These are phyloP conservation scores for Geosmithia flava DNA, from an alignment of 2,329 filamentous ascomycete genomes.

Conservation along the genomic window DNA sequence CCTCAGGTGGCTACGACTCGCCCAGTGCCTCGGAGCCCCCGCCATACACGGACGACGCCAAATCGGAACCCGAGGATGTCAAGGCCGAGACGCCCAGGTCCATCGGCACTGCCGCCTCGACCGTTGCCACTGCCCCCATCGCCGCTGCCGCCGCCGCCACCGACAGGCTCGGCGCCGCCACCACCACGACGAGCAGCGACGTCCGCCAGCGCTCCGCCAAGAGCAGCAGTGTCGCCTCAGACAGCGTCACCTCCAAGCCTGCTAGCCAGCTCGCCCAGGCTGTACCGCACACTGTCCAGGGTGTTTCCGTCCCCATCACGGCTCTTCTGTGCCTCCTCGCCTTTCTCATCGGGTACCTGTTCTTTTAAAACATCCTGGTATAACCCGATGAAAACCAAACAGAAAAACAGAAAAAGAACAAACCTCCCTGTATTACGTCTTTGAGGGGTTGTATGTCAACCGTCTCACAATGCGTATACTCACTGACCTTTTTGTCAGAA, in stretches of 20 bases:
- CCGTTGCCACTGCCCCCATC: conserved; percentile 7
- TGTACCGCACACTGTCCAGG: conserved; percentile 47
- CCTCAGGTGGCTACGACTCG: conserved; percentile 19
- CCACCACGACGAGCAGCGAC: conserved; percentile 55
- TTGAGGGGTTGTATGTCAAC: too few species aligned
- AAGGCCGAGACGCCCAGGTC: conserved; percentile 13
- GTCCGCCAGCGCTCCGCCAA: conserved; percentile 1
- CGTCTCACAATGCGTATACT: too few species aligned
- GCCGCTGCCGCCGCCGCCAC: conserved; percentile 19
- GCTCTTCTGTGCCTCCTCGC: conserved; percentile 76
- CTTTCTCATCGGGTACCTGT: conserved; percentile 90
- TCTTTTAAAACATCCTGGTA: conserved; percentile 52
- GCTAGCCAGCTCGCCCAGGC: conserved; percentile 58
- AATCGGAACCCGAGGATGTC: conserved; percentile 10
- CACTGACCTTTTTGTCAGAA: too few species aligned
- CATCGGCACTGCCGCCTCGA: conserved; percentile 9
- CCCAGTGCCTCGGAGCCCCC: conserved; percentile 8
- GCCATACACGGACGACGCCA: conserved; percentile 20
- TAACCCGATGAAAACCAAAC: not conserved
- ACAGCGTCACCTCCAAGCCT: conserved; percentile 45
- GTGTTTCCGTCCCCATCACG: conserved; percentile 77
- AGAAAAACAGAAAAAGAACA: too few species aligned
- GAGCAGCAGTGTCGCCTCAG: not conserved
- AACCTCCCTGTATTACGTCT: too few species aligned
- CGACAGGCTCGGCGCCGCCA: conserved; percentile 28